Conservation (phyloP, 257 asterid species). For the Solanum neorickii region DNA sequence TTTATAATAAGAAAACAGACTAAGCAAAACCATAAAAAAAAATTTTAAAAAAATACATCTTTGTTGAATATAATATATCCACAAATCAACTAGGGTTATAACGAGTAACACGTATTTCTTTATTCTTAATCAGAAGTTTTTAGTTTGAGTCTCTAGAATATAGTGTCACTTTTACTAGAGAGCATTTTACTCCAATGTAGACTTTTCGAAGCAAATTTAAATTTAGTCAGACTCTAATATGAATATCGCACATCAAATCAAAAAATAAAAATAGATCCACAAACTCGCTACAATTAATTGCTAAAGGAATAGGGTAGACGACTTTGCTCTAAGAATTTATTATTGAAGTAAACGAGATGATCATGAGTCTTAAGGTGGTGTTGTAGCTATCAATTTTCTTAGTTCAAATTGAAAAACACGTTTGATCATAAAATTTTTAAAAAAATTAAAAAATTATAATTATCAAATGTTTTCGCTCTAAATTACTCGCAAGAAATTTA, state of each 20-base stretch:
- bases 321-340: background rate
- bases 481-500: background rate
- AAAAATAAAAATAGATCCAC: background rate
- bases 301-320: background rate
- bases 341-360: background rate
- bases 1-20: background rate
- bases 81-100: background rate
- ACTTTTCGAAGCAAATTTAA: no score
- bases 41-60: background rate
- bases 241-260: rapidly evolving
- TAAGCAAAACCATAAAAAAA: background rate
- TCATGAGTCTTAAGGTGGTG: background rate
- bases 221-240: no score
- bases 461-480: no score
- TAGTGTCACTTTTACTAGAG: background rate
- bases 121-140: no score
- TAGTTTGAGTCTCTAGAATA: background rate
- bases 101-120: background rate
- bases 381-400: no score
- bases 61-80: background rate
- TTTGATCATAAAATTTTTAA: no score
- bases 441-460: no score
- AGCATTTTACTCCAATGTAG: rapidly evolving
- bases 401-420: no score
- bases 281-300: background rate